These are phyloP conservation scores for Fusarium napiforme DNA, from an alignment of 2,329 filamentous ascomycete species.

Conservation along the genomic window DNA sequence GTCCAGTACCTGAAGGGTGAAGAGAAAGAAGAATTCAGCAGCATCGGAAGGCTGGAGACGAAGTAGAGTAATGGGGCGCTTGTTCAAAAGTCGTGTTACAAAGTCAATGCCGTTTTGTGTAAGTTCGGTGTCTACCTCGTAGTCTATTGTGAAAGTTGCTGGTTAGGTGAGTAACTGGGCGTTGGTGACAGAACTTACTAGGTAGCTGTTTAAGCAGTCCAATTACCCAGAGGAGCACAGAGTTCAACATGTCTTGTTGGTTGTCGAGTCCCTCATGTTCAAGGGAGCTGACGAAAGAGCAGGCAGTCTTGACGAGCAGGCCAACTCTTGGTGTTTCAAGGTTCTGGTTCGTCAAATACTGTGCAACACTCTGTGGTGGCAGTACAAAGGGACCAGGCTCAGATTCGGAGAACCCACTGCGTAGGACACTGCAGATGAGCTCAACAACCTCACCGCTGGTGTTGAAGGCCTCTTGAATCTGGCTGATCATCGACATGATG, in stretches of 20 bases:
- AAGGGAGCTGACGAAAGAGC: constrained; percentile 73
- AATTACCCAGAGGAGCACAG: constrained; percentile 70
- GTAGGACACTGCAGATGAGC: constrained; percentile 75
- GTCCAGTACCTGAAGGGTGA: constrained; percentile 75
- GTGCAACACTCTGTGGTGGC: constrained; percentile 70
- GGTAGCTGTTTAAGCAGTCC: constrained; percentile 71
- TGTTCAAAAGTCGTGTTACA: constrained; percentile 70
- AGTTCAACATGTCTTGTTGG: constrained; percentile 60
- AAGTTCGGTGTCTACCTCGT: constrained; percentile 78
- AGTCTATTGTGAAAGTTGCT: constrained; percentile 56
- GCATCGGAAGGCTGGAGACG: constrained; percentile 64
- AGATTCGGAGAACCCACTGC: constrained; percentile 79
- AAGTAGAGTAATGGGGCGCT: constrained; percentile 71
- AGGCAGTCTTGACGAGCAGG: constrained; percentile 75
- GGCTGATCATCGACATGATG: constrained; percentile 59
- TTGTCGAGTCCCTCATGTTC: constrained; percentile 56
- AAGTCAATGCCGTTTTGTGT: constrained; percentile 81
- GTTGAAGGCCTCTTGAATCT: constrained; percentile 64
- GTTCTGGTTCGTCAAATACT: constrained; percentile 70
- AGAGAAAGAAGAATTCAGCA: constrained; percentile 75
- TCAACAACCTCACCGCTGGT: constrained; percentile 75
- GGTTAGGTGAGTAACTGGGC: background rate
- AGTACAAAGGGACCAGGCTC: constrained; percentile 83
- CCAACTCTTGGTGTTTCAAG: constrained; percentile 74
- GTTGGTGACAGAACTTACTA: constrained; percentile 52